Evolutionary conservation across 2,329 filamentous ascomycete genomes (phyloP).

Genomic region (Aspergillus sp.): DNA sequence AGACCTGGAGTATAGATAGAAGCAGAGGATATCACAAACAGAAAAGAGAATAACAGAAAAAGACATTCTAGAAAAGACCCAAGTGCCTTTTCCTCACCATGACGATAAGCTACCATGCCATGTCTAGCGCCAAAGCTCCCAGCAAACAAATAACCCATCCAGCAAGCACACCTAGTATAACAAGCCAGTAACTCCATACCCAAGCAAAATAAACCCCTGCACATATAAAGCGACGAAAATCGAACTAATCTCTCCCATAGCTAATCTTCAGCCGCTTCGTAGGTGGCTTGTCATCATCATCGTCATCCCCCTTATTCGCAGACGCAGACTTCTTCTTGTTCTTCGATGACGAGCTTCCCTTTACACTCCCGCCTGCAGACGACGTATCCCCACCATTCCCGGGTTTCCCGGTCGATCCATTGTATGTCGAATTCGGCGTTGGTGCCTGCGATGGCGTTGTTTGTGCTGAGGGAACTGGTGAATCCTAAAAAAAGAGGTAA

Average conservation of each 20-base stretch:
- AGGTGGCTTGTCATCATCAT: slow-evolving; percentile 40
- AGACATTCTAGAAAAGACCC: background rate
- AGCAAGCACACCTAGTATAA: background rate
- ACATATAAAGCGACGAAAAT: background rate
- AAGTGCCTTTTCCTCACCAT: background rate
- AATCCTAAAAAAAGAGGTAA: slow-evolving; percentile 33
- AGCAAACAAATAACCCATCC: background rate
- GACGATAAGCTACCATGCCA: background rate
- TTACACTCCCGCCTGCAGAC: slow-evolving; percentile 31
- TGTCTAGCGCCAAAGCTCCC: background rate
- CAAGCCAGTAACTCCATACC: background rate
- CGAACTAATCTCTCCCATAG: slow-evolving; percentile 42
- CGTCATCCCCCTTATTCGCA: slow-evolving; percentile 30
- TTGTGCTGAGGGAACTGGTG: slow-evolving; percentile 44
- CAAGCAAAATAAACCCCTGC: background rate
- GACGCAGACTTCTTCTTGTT: slow-evolving; percentile 42
- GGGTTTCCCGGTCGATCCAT: slow-evolving; percentile 29
- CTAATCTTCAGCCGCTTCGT: slow-evolving; percentile 48
- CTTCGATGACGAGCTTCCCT: slow-evolving; percentile 34
- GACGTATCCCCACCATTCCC: slow-evolving; percentile 26
- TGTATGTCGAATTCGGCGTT: slow-evolving; percentile 43
- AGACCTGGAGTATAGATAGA: background rate
- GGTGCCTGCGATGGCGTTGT: slow-evolving; percentile 49
- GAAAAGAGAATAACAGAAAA: background rate
- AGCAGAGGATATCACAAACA: background rate